These are phyloP conservation scores for Periconia macrospinosa DNA, from an alignment of 2,329 filamentous ascomycete genomes.

Conservation along the genomic window DNA sequence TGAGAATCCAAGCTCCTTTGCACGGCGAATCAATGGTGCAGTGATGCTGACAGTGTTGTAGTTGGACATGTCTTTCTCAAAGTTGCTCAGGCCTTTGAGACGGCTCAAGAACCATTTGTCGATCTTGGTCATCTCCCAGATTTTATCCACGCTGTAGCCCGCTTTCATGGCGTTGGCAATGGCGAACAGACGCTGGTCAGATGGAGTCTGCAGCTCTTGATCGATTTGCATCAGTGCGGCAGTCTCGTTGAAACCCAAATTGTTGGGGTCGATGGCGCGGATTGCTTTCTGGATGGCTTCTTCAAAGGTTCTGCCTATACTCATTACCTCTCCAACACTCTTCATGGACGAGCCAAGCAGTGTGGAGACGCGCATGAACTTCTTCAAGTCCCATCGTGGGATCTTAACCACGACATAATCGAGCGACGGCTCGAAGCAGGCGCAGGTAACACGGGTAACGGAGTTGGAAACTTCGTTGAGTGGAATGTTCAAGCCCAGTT, in stretches of 20 bases:
- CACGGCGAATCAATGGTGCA: constrained; percentile 70
- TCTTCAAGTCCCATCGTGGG: constrained; percentile 97
- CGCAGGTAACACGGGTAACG: constrained; percentile 92
- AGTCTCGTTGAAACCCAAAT: constrained; percentile 91
- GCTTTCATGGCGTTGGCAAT: constrained; percentile 97
- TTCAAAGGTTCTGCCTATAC: constrained; percentile 93
- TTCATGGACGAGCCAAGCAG: constrained; percentile 98
- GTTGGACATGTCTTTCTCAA: constrained; percentile 75
- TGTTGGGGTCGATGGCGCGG: constrained; percentile 90
- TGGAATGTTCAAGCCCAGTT: constrained; percentile 91
- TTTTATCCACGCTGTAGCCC: constrained; percentile 92
- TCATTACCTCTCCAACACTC: constrained; percentile 99
- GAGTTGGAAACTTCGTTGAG: constrained; percentile 96
- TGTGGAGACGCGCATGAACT: constrained; percentile 95
- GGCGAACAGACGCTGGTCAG: constrained; percentile 94
- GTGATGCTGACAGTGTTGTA: constrained; percentile 69
- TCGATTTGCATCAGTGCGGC: constrained; percentile 87
- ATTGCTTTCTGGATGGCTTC: constrained; percentile 99
- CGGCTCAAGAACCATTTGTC: constrained; percentile 98
- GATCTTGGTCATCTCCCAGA: constrained; percentile 98
- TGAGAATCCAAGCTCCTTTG: constrained; percentile 92
- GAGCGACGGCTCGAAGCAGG: constrained; percentile 96
- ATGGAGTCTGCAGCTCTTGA: constrained; percentile 93
- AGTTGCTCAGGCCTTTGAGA: constrained; percentile 88
- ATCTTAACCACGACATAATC: constrained; percentile 99